Percentiles rank a stretch among this genome's conserved stretches.
Evolutionary conservation across 345 rosid species (phyloP).

Genomic region (Sonneratia alba): DNA sequence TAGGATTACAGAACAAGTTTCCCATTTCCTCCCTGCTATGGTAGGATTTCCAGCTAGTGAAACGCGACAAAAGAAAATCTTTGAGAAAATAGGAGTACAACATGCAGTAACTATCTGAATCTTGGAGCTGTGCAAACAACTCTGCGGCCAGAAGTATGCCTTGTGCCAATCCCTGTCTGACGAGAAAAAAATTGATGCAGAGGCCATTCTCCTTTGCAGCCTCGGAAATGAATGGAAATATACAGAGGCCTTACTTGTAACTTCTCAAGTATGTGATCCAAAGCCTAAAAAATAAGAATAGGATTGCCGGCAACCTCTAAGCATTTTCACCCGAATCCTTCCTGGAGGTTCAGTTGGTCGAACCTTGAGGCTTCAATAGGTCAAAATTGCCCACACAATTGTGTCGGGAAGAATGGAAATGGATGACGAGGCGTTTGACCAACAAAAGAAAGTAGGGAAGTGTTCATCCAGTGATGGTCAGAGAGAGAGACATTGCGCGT

Average conservation of each 20-base stretch:
- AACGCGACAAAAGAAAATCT: not conserved
- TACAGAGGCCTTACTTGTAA: not conserved
- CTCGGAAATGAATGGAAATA: not conserved
- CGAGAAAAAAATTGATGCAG: not conserved
- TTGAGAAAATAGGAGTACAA: not conserved
- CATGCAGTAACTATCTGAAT: not conserved
- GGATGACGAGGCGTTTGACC: too few relatives aligned
- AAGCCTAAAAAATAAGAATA: not conserved
- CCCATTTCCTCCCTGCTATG: not conserved
- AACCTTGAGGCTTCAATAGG: not conserved
- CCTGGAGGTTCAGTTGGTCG: not conserved
- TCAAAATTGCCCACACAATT: not conserved
- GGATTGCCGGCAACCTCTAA: not conserved
- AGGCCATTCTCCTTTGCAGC: not conserved
- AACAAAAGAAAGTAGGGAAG: too few relatives aligned
- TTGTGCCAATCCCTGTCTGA: not conserved
- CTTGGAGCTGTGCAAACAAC: slow-evolving; percentile 1
- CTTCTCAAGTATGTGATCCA: slow-evolving; percentile 2
- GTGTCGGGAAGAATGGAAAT: too few relatives aligned
- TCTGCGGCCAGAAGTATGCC: not conserved
- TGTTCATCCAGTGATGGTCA: slow-evolving; percentile 26
- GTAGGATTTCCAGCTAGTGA: not conserved
- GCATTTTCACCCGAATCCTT: not conserved
- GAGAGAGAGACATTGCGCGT: slow-evolving; percentile 85
- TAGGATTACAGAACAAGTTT: not conserved